A percentile compares a stretch with the other conserved stretches of the same genome.
Conservation (phyloP, 306 rosid genomes). For the Dicorynia guianensis region DNA sequence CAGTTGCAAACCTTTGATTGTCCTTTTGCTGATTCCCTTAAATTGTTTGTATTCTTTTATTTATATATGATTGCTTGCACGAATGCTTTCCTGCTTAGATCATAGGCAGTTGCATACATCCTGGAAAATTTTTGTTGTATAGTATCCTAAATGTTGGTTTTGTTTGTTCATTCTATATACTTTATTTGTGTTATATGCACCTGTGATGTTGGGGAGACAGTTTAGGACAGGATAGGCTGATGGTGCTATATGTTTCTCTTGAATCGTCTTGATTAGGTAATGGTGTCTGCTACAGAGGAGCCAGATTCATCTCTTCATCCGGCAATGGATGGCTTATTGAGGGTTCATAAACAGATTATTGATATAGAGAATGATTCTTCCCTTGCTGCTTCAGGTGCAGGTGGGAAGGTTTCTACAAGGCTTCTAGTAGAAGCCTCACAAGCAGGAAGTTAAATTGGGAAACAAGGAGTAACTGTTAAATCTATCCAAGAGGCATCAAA, state of each 20-base stretch:
- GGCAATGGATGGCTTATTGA: slow-evolving; percentile 95
- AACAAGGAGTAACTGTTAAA: slow-evolving; percentile 96
- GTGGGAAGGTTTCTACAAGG: slow-evolving; percentile 82
- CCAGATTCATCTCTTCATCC: slow-evolving; percentile 92
- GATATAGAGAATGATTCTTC: slow-evolving; percentile 87
- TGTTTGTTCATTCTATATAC: slow-evolving; percentile 13
- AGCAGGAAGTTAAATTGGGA: slow-evolving; percentile 98
- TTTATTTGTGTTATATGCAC: slow-evolving; percentile 30
- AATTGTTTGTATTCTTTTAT: slow-evolving; percentile 16
- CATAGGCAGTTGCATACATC: too few relatives aligned
- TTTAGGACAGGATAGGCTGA: slow-evolving; percentile 41
- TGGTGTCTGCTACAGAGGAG: slow-evolving; percentile 96
- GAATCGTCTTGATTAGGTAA: slow-evolving; percentile 62
- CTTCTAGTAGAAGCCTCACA: slow-evolving; percentile 90
- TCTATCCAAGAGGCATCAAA: slow-evolving; percentile 94
- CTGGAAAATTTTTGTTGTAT: too few relatives aligned
- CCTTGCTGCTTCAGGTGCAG: slow-evolving; percentile 62
- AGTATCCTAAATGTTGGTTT: too few relatives aligned
- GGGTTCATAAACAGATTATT: slow-evolving; percentile 86
- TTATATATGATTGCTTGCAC: slow-evolving; percentile 35
- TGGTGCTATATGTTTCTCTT: slow-evolving; percentile 41
- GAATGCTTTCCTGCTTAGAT: slow-evolving; percentile 30
- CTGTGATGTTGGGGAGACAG: slow-evolving; percentile 23
- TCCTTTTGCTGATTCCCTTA: slow-evolving; percentile 17
- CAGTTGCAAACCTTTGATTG: too few relatives aligned